These are phyloP conservation scores for Vitellaria paradoxa DNA, from an alignment of 179 eudicot species.

Conservation along the genomic window DNA sequence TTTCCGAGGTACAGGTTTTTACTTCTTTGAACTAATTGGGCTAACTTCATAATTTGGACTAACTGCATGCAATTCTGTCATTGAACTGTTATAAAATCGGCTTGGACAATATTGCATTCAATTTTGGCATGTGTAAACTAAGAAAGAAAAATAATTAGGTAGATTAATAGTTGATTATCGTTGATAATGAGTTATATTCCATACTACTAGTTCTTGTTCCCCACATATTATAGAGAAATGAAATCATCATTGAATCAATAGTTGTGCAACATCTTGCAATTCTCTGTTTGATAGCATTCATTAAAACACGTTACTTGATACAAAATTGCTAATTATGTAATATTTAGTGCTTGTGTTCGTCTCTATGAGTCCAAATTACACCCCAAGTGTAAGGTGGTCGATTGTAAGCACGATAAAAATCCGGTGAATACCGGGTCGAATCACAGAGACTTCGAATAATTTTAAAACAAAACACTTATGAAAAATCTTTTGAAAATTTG, in stretches of 20 bases:
- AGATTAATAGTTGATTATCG: background rate
- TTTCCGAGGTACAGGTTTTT: conserved; percentile 44
- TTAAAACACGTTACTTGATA: background rate
- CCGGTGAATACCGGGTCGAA: too few relatives aligned
- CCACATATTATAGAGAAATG: background rate
- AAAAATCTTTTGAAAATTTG: background rate
- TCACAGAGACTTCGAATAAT: too few relatives aligned
- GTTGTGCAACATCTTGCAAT: background rate
- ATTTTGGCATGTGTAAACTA: background rate
- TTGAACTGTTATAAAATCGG: background rate
- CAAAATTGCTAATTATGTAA: background rate
- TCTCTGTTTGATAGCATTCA: background rate
- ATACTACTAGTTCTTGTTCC: background rate
- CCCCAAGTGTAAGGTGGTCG: too few relatives aligned
- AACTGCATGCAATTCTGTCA: background rate
- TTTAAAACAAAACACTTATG: too few relatives aligned
- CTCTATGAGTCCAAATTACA: too few relatives aligned
- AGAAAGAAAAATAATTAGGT: background rate
- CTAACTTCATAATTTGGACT: background rate
- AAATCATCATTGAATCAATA: background rate
- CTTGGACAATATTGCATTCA: background rate
- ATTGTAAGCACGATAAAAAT: too few relatives aligned
- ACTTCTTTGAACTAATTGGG: background rate
- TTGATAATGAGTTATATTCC: background rate
- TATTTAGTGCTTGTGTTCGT: background rate